Conservation (phyloP, 2,329 filamentous ascomycete species). For the Neocatenulostroma microsporum region DNA sequence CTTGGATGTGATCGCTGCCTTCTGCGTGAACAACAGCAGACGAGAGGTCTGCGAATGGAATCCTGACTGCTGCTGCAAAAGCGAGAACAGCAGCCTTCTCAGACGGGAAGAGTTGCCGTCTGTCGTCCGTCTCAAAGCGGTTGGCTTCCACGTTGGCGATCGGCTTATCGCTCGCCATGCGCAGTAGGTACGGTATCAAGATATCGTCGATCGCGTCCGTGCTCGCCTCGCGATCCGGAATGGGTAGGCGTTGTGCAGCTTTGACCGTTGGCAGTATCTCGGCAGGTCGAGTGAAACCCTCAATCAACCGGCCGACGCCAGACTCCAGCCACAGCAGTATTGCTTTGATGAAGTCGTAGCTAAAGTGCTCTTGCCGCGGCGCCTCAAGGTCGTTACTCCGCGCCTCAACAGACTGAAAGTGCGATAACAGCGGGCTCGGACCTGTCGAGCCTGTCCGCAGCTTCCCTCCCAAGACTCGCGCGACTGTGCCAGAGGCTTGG, state of each 20-base stretch:
- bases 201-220: slow-evolving; percentile 48
- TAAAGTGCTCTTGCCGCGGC: slow-evolving; percentile 44
- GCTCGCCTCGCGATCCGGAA: slow-evolving; percentile 42
- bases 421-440: slow-evolving; percentile 15
- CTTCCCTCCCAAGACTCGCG: slow-evolving; percentile 49
- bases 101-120: slow-evolving; percentile 43
- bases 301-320: slow-evolving; percentile 47
- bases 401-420: slow-evolving; percentile 23
- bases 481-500: slow-evolving; percentile 53
- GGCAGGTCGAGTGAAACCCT: slow-evolving; percentile 47
- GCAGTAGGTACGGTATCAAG: slow-evolving; percentile 53
- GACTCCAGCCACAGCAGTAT: slow-evolving; percentile 57
- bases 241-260: slow-evolving; percentile 38
- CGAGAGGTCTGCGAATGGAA: slow-evolving; percentile 46
- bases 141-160: slow-evolving; percentile 52
- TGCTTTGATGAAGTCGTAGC: slow-evolving; percentile 58
- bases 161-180: slow-evolving; percentile 43
- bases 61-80: slow-evolving; percentile 47
- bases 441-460: slow-evolving; percentile 33
- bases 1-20: slow-evolving; percentile 17
- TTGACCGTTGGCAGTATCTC: slow-evolving; percentile 27
- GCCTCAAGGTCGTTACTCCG: slow-evolving; percentile 35
- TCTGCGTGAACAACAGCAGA: slow-evolving; percentile 25
- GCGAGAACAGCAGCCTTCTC: slow-evolving; percentile 50
- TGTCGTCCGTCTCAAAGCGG: slow-evolving; percentile 50